A percentile compares a stretch with the other conserved stretches of the same genome.
phyloP scores from a whole-genome alignment of 1,284 basidiomycete species.

The Melampsora americana region DNA sequence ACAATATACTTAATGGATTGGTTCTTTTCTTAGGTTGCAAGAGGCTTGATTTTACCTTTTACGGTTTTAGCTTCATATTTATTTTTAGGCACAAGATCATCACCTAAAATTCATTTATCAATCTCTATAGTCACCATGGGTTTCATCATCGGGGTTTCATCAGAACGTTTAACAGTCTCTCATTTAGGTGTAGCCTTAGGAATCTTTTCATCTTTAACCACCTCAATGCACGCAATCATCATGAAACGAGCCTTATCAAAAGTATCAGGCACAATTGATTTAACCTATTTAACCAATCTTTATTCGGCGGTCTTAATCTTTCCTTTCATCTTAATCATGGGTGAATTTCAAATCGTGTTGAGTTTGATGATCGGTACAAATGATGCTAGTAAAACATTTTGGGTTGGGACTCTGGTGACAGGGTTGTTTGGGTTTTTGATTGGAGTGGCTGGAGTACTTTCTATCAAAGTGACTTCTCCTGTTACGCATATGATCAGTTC shows the following conservation, averaged over 20 bases:
- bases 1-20: background rate
- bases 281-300: constrained; percentile 80
- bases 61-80: constrained; percentile 74
- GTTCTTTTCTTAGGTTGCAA: constrained; percentile 68
- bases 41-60: constrained; percentile 74
- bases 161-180: constrained; percentile 52
- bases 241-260: constrained; percentile 74
- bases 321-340: constrained; percentile 67
- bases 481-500: constrained; percentile 89
- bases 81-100: constrained; percentile 60
- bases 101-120: constrained; percentile 57
- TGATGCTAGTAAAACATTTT: constrained; percentile 63
- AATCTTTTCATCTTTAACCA: constrained; percentile 70
- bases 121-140: constrained; percentile 73
- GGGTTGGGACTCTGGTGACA: constrained; percentile 73
- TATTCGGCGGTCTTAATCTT: constrained; percentile 64
- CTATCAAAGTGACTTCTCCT: constrained; percentile 85
- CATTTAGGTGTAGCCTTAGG: constrained; percentile 68
- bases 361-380: constrained; percentile 60
- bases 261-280: constrained; percentile 70
- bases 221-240: constrained; percentile 75
- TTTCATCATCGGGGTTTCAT: constrained; percentile 72
- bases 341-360: constrained; percentile 65
- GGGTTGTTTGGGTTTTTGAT: constrained; percentile 78
- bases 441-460: constrained; percentile 79